Evolutionary conservation across 106 monocot species (phyloP), one percentile per base, ranked within the genome.

Genomic region (Allium fistulosum): DNA sequence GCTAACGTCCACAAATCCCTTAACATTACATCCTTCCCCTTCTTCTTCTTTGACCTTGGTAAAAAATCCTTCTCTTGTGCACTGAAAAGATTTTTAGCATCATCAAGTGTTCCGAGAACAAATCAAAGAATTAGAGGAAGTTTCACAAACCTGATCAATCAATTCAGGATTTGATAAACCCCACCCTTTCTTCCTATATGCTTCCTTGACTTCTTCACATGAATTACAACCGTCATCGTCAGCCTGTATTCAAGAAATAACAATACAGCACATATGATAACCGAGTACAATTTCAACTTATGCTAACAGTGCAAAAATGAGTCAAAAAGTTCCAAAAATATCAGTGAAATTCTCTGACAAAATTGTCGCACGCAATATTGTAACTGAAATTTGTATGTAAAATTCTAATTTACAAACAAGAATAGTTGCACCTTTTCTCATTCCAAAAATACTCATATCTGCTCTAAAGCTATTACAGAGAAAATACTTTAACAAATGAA

Each of bases 141-240:
- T 28, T 2, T 28, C 28, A 28, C 1, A 28, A 28, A 99, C 97
- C 97, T 99, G 97, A 73, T 99, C 97, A 72, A 92, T 89, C 57
- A 85, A 58, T 66, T 99, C 92, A 64, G 88, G 80, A 72, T 99
- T 83, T 67, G 97, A 77, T 55, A 99, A 9, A 22, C 85, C 97
- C 97, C 92, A 99, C 68, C 97, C 97, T 81, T 99, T 99, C 80
- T 87, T 99, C 73, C 78, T 74, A 71, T 99, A 99, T 73, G 97
- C 92, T 70, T 92, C 97, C 68, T 89, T 86, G 52, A 99, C 97
- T 75, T 99, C 97, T 79, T 99, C 97, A 78, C 97, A 99, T 7
- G 84, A 87, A 74, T 99, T 99, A 84, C 97, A 99, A 71, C 97
- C 92, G 26, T 92, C 82, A 26, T 99, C 82, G 75, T 92, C 92